Base-by-base conservation (phyloP, 2,329 filamentous ascomycete species). In the Ceratocystis harringtonii region DNA sequence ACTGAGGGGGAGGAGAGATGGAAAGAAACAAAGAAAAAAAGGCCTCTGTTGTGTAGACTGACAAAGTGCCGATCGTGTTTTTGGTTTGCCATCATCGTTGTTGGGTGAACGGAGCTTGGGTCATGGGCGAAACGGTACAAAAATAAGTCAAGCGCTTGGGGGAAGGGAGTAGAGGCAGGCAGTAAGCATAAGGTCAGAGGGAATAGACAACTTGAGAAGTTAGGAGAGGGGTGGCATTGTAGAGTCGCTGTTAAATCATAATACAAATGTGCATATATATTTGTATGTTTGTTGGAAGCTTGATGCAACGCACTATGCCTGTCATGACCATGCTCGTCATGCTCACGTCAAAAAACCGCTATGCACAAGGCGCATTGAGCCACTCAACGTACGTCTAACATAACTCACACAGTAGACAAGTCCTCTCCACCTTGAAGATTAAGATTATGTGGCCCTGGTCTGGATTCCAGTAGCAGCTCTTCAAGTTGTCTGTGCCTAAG, bases 101-200 rank as follows among this genome's bases (percentile, higher is more conserved):
- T 58, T 58, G 55, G 55, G 55, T 58, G 28, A 58, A 58, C 55
- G 55, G 55, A 58, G 55, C 55, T 58, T 58, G 55, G 55, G 15
- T 58, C 55, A 58, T 41, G 36, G 28, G 28, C 32, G 17, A n/a
- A 36, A n/a, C 19, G 25, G 32, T n/a, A 12, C 15, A 19, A 10
- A 32, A 58, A 36, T 32, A 36, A 30, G 30, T n/a, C 3, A 25
- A 7, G 17, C 28, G 32, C 5, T 50, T 19, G 7, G 5, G 50
- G 52, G 52, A 8, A n/a, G n/a, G 6, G n/a, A 25, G 52, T 17
- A 32, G 52, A 30, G 52, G 52, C 30, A 30, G 52, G 52, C 30
- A 58, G 55, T 41, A 15, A 41, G 10, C 10, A 41, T 12, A 41
- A 41, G 10, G 12, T 5, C 36, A 41, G 36, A 41, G 36, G 1